Evolutionary conservation across 1,139 yeast species (phyloP), one percentile per base, ranked within the genome.

Genomic region (Candida glucosophila): DNA sequence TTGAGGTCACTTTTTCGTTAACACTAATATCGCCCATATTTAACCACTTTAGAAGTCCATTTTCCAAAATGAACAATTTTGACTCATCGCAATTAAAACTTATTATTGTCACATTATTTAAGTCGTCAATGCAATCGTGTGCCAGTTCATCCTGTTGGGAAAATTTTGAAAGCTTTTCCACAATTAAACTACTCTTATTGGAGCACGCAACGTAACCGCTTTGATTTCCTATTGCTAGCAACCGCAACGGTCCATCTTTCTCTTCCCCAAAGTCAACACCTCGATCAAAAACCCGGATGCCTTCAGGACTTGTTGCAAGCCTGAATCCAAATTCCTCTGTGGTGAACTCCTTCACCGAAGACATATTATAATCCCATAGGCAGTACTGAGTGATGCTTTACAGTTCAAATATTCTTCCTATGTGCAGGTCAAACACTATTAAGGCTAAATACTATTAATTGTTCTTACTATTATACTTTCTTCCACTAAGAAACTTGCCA

Each of bases 281-380:
- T 5, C 33, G 26, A n/a, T 39, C 47, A 26, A 61, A 57, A 4
- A 58, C 32, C 8, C 33, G 30, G 11, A 51, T 25, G 2, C 66
- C 67, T 11, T 43, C 44, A 11, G 41, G 47, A 4, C 33, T 36
- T 3, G 49, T 42, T 22, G 46, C 40, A 12, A 55, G 39, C 28
- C 51, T 50, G 46, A 59, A 63, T 15, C 67, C 68, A 28, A 59
- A 47, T 37, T 54, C 58, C 36, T 63, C 67, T 3, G 67, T 49
- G 6, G 47, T 36, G 11, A 39, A 28, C 40, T 58, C 63, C 17
- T 42, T 49, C 12, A 49, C 29, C 7, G 39, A 24, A 20, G 30
- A 19, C 36, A 34, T 36, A 14, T 15, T 18, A 12, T 14, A 20
- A 16, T 7, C 10, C 15, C n/a, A n/a, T n/a, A n/a, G n/a, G n/a